phyloP scores from a whole-genome alignment of 2,329 filamentous ascomycete genomes.

The Colletotrichum caudatum region DNA sequence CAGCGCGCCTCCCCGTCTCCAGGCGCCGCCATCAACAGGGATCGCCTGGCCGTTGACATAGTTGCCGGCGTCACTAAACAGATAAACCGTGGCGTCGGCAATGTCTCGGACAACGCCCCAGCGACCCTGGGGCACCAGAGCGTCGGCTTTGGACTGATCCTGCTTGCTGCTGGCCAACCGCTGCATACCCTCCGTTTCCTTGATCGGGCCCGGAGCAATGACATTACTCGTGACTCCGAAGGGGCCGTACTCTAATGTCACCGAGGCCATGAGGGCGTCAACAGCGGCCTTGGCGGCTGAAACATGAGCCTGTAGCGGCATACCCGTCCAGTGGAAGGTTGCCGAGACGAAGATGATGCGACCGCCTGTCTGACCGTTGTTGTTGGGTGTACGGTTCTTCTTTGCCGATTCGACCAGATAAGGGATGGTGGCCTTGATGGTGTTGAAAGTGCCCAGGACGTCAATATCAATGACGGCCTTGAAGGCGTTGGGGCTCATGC shows the following conservation, averaged over 20 bases:
- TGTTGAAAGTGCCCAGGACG: conserved; percentile 93
- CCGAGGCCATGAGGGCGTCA: conserved; percentile 82
- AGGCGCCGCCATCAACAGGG: conserved; percentile 76
- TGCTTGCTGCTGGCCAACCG: conserved; percentile 63
- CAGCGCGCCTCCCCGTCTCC: conserved; percentile 63
- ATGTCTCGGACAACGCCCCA: conserved; percentile 88
- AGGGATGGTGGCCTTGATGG: conserved; percentile 89
- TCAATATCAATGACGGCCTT: conserved; percentile 97
- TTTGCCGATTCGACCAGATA: conserved; percentile 81
- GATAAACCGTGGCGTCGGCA: conserved; percentile 88
- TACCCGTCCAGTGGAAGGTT: conserved; percentile 89
- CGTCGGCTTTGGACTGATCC: conserved; percentile 51
- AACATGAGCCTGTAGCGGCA: conserved; percentile 90
- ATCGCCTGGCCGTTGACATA: conserved; percentile 87
- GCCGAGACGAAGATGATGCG: conserved; percentile 92
- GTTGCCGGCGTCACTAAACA: conserved; percentile 87
- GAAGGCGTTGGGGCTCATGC: conserved; percentile 89
- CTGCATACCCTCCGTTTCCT: conserved; percentile 83
- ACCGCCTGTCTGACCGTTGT: conserved; percentile 77
- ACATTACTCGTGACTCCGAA: conserved; percentile 88
- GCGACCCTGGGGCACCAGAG: conserved; percentile 77
- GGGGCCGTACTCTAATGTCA: conserved; percentile 91
- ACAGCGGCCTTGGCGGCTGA: conserved; percentile 91
- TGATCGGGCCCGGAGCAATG: conserved; percentile 88
- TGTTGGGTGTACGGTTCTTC: conserved; percentile 68